phyloP scores from a whole-genome alignment of 2,329 filamentous ascomycete species.

The Verticillium zaregamsianum region DNA sequence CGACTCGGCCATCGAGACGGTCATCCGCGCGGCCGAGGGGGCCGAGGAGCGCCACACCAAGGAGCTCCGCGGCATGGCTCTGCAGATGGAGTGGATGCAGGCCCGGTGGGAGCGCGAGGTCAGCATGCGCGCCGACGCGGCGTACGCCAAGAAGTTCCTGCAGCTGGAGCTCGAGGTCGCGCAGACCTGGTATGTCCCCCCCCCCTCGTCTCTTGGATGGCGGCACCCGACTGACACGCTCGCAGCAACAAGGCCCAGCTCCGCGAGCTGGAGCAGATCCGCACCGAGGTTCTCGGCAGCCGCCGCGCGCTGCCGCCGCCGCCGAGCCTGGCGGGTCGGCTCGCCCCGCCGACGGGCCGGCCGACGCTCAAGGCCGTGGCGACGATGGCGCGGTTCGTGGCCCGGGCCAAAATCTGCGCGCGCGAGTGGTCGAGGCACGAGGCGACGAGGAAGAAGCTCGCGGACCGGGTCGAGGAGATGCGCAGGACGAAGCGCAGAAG shows the following conservation, averaged over 20 bases:
- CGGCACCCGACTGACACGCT: conserved; percentile 17
- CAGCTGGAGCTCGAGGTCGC: conserved; percentile 75
- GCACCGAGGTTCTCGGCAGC: conserved; percentile 34
- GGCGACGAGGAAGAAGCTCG: conserved; percentile 41
- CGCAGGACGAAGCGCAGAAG: conserved; percentile 38
- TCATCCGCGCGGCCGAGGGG: conserved; percentile 52
- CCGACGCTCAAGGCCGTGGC: conserved; percentile 40
- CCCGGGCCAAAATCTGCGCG: conserved; percentile 44
- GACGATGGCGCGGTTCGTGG: conserved; percentile 47
- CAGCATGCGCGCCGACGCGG: conserved; percentile 72
- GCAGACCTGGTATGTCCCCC: conserved; percentile 74
- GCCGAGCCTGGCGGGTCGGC: conserved; percentile 14
- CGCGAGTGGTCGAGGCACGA: conserved; percentile 49
- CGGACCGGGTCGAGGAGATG: conserved; percentile 43
- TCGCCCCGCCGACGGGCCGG: conserved; percentile 12
- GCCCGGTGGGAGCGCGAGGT: conserved; percentile 77
- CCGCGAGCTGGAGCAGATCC: conserved; percentile 79
- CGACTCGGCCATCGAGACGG: conserved; percentile 51
- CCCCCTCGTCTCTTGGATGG: background rate
- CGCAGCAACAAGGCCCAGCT: conserved; percentile 88
- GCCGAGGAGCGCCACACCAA: conserved; percentile 67
- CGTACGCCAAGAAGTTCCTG: conserved; percentile 84
- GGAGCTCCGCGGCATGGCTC: conserved; percentile 75
- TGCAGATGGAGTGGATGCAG: conserved; percentile 89
- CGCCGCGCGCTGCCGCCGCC: conserved; percentile 29